Conservation (phyloP, 306 rosid species). For the Alnus rubra region DNA sequence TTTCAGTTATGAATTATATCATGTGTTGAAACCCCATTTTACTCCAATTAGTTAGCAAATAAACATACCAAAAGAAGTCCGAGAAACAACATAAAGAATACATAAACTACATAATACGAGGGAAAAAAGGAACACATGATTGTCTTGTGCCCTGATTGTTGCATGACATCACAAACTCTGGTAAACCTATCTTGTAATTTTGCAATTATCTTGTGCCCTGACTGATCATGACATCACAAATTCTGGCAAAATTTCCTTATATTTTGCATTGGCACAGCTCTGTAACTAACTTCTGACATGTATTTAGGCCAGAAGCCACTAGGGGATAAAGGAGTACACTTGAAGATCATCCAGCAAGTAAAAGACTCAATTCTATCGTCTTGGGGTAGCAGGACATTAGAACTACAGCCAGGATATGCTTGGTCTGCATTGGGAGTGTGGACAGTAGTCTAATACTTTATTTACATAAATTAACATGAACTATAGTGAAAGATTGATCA, state of each 20-base stretch:
- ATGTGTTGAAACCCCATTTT: neutral
- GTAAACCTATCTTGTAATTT: no score
- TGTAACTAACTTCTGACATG: neutral
- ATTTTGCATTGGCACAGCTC: neutral
- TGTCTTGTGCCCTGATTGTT: neutral
- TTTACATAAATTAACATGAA: neutral
- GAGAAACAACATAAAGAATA: neutral
- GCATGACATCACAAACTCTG: no score
- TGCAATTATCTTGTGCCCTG: neutral
- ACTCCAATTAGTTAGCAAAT: neutral
- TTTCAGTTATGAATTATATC: neutral
- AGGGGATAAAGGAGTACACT: neutral
- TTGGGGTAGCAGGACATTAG: neutral
- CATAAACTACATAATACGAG: neutral
- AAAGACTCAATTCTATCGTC: neutral
- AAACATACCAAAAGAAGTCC: constrained; percentile 1
- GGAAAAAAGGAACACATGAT: neutral
- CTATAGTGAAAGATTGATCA: neutral
- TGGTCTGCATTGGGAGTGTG: neutral
- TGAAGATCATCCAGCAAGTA: neutral
- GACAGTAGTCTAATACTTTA: neutral
- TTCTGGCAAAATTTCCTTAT: neutral
- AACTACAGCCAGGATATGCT: neutral
- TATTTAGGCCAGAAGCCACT: neutral
- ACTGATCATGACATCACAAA: neutral